A percentile compares a stretch with the other conserved stretches of the same genome.
Evolutionary conservation across 306 rosid species (phyloP).

Genomic region (Quillaja saponaria): DNA sequence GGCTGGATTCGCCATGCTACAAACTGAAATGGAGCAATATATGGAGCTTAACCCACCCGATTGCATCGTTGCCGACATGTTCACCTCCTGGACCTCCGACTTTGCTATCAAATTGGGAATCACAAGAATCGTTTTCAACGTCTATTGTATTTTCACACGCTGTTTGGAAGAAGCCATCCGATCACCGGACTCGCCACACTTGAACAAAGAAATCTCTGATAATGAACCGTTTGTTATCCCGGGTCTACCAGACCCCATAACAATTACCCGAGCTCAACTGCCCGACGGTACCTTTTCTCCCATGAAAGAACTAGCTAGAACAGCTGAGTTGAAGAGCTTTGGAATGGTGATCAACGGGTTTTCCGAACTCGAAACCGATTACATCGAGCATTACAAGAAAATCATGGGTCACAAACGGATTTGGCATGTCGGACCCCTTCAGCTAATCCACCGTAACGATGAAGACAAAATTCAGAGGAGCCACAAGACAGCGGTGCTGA

Average conservation of each 20-base stretch:
- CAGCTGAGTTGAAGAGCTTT: conserved; percentile 30
- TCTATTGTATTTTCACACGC: conserved; percentile 9
- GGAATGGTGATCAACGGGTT: conserved; percentile 39
- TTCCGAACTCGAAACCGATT: conserved; percentile 34
- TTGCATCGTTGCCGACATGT: conserved; percentile 25
- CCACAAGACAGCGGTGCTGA: neutral
- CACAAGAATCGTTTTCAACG: conserved; percentile 36
- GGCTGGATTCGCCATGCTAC: conserved; percentile 13
- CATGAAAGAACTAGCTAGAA: neutral
- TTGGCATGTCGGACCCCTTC: conserved; percentile 47
- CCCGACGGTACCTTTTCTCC: conserved; percentile 21
- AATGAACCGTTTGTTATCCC: conserved; percentile 2
- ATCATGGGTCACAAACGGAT: conserved; percentile 26
- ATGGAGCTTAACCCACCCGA: conserved; percentile 26
- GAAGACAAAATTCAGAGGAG: neutral
- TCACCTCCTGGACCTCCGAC: conserved; percentile 34
- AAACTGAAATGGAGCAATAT: conserved; percentile 2
- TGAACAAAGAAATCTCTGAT: neutral
- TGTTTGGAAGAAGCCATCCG: conserved; percentile 27
- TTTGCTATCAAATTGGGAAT: conserved; percentile 25
- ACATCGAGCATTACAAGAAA: conserved; percentile 27
- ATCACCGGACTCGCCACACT: conserved; percentile 7
- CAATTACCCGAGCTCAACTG: conserved; percentile 12
- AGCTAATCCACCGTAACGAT: neutral
- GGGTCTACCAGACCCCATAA: conserved; percentile 31